Evolutionary conservation across 306 rosid species (phyloP), one percentile per base, ranked within the genome.

Genomic region (Quercus aquifolioides): DNA sequence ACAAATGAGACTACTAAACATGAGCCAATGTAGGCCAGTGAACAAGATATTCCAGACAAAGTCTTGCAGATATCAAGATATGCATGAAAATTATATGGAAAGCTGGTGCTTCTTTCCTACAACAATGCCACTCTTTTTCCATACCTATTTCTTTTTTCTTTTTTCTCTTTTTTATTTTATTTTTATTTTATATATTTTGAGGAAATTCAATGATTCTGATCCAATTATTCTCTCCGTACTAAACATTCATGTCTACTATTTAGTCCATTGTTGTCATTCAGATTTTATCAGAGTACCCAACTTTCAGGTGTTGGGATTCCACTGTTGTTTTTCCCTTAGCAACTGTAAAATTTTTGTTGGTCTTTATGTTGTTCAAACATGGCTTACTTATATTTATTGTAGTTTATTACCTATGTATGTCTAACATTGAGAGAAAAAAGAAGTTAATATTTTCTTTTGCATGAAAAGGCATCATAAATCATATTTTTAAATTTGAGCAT

Each of bases 31-130:
- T 82, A 88, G 92, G 97, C 78, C 92, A 88, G 71, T 73, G 91
- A 88, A 80, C 90, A 93, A 83, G 92, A 93, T 89, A 93, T 93
- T 89, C 94, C 96, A 91, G 94, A 91, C 92, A 85, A 82, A 67
- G 90, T 85, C 86, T 86, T 76, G 84, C 80, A 79, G 80, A 82
- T 63, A 85, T 78, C 82, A 71, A 91, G 84, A 90, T 84, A 83
- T 82, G 86, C 85, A 88, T 87, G 75, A 85, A 87, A 41, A 41
- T 41, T 41, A 84, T 73, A 84, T 80, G 76, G 75, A 87, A 89
- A 85, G 74, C 75, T 85, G 78, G 85, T 88, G 87, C 88, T 79
- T 78, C 84, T 68, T 81, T 80, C 73, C 81, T 43, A 73, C 63
- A 83, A 83, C 85, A 69, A 84, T 69, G 71, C 77, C 63, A 52